These are phyloP conservation scores for Lactarius tabidus DNA, from an alignment of 768 basidiomycete species.

Conservation along the genomic window DNA sequence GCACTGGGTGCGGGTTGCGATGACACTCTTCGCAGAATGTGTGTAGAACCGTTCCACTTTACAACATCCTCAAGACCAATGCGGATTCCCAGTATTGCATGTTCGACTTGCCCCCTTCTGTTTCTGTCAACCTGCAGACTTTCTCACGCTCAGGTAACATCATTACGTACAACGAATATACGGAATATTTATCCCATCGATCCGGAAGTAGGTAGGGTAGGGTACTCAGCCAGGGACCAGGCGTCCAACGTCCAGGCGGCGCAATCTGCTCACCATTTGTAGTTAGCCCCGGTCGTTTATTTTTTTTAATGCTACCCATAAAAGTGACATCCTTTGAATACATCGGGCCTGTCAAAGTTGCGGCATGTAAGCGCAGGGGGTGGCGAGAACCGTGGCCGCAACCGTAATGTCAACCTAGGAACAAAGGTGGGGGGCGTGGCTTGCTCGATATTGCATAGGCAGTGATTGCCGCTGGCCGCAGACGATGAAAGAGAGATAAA, in stretches of 20 bases:
- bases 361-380: not conserved
- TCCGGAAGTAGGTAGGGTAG: not conserved
- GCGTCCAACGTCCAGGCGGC: not conserved
- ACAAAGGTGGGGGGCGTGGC: not conserved
- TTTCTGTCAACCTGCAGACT: not conserved
- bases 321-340: conserved; percentile 12
- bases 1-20: not conserved
- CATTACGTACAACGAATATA: conserved; percentile 12
- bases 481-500: not conserved
- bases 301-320: not conserved
- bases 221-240: not conserved
- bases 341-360: not conserved
- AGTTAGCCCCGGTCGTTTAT: not conserved
- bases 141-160: not conserved
- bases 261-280: not conserved
- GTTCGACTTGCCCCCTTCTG: conserved; percentile 3
- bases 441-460: not conserved
- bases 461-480: not conserved
- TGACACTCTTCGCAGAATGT: not conserved
- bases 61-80: conserved; percentile 5
- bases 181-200: not conserved
- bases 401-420: conserved; percentile 1
- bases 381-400: not conserved
- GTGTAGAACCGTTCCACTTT: not conserved
- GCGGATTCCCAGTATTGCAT: not conserved